Conservation (phyloP, 345 rosid genomes). For the Rhodamnia argentea region DNA sequence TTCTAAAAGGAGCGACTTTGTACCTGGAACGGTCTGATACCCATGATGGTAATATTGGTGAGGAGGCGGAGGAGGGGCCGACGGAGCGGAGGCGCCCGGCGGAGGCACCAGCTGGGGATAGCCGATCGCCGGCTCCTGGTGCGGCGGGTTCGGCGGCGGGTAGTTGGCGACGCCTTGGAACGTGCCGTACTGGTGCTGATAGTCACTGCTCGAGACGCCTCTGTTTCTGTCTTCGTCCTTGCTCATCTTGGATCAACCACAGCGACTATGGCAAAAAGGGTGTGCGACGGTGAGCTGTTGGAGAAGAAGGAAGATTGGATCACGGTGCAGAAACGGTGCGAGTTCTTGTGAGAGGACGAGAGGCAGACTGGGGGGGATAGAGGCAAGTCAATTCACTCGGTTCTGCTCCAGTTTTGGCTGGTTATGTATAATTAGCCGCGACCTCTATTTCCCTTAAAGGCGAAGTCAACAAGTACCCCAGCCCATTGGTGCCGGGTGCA, state of each 20-base stretch:
- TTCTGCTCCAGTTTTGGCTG: neutral
- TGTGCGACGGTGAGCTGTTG: neutral
- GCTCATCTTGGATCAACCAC: conserved; percentile 1
- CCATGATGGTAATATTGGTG: conserved; percentile 52
- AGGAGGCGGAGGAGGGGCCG: conserved; percentile 28
- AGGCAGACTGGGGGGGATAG: neutral
- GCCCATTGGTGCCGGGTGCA: neutral
- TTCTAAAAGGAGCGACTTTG: neutral
- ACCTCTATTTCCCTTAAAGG: neutral
- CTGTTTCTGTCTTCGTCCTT: neutral
- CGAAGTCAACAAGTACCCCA: neutral
- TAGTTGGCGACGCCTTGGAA: conserved; percentile 93
- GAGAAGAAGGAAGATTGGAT: neutral
- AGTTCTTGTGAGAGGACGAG: neutral
- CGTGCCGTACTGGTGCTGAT: conserved; percentile 61
- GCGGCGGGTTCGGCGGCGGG: conserved; percentile 48
- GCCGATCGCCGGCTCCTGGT: conserved; percentile 47
- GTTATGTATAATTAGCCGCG: neutral
- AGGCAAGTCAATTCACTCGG: neutral
- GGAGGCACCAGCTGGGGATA: conserved; percentile 83
- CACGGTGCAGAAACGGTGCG: neutral
- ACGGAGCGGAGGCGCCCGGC: conserved; percentile 33
- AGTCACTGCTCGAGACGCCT: neutral
- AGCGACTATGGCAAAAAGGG: neutral
- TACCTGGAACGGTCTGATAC: conserved; percentile 72